Base-by-base conservation (phyloP, 768 basidiomycete genomes). In the Lactarius psammicola region DNA sequence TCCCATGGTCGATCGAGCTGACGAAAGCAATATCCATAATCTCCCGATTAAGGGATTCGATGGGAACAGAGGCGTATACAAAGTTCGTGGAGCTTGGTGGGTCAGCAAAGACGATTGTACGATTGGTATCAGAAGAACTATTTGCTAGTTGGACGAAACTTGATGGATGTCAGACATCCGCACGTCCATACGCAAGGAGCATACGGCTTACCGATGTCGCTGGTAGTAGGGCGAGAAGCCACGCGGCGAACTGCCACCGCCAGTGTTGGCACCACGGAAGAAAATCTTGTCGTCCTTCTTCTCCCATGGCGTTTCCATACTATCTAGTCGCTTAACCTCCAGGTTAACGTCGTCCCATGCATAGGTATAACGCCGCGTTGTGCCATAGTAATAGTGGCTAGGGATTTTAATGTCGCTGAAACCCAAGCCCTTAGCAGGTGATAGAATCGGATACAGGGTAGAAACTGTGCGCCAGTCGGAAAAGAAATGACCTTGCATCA, bases 221-320 rank as follows among this genome's bases (percentile, higher is more conserved):
- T 98, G 95, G 70, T 95, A 97, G 68, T 87, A 84, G 2, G 85
- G 77, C 2, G 91, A 78, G 73, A 92, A 96, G 0, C 95, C 94
- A 0, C 87, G 85, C 1, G 95, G 95, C 44, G 88, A 88, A 67
- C 83, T 91, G 34, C 95, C 95, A 1, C 95, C 95, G 62, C 97
- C 97, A 0, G 96, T 98, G 0, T 94, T 96, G 2, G 95, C 94
- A 13, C 97, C 97, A 54, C 97, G 80, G 94, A 96, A 99, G 75
- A 95, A 95, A 49, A 98, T 84, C 72, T 84, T 85, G 74, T 94
- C 85, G n/a, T 80, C 77, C 78, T 98, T 98, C 66, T 88, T 78
- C 61, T 92, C 89, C 96, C 96, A 99, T 1, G 90, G 85, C 0
- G 76, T 78, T 72, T 98, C 95, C 87, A 93, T 90, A 60, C 86